These are phyloP conservation scores for Solanum peruvianum DNA, from an alignment of 257 asterid species.

Conservation along the genomic window DNA sequence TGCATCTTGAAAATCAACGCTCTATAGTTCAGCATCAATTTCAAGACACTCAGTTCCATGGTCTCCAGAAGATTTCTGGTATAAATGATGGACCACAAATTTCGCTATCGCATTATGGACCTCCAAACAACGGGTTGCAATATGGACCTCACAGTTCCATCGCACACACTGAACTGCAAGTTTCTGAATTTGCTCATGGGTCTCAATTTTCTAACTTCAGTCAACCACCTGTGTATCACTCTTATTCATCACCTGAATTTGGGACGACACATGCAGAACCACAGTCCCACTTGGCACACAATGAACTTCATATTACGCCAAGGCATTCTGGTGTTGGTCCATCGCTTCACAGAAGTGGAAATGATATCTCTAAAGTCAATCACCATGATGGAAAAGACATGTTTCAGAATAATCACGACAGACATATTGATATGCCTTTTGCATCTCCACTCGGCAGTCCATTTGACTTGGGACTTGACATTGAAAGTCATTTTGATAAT, in stretches of 20 bases:
- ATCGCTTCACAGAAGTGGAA: neutral
- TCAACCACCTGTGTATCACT: constrained; percentile 18
- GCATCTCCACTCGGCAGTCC: constrained; percentile 12
- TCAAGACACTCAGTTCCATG: constrained; percentile 5
- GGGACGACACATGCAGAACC: constrained; percentile 18
- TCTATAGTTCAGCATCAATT: neutral
- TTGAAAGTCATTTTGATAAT: neutral
- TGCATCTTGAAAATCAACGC: neutral
- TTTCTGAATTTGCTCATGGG: constrained; percentile 10
- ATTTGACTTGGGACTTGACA: constrained; percentile 1
- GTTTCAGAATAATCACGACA: constrained; percentile 7
- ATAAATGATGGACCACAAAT: constrained; percentile 7
- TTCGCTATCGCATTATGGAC: constrained; percentile 9
- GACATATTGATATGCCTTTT: constrained; percentile 9
- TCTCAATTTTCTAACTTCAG: constrained; percentile 21
- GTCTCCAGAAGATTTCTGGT: constrained; percentile 9
- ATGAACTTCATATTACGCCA: constrained; percentile 18
- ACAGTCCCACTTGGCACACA: constrained; percentile 16
- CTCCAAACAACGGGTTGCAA: constrained; percentile 14
- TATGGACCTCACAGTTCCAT: constrained; percentile 15
- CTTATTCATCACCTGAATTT: constrained; percentile 19
- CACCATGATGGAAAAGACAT: constrained; percentile 12
- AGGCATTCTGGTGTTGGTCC: constrained; percentile 9
- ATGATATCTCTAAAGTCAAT: constrained; percentile 7
- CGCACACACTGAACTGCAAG: constrained; percentile 25